phyloP scores from a whole-genome alignment of 2,329 filamentous ascomycete genomes.

The Cadophora malorum region DNA sequence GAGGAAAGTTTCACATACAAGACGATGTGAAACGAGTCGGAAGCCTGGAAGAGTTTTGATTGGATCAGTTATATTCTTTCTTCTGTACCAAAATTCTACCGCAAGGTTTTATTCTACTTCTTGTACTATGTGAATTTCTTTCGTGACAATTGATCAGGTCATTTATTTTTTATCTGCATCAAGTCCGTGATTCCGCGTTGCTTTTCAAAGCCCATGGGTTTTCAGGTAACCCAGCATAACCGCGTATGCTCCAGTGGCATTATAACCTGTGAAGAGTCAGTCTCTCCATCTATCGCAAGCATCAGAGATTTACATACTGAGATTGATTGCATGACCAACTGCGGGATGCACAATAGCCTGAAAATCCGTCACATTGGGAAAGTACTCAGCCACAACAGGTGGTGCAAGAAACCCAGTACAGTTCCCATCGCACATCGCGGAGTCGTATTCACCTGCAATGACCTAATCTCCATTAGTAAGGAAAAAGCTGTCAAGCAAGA shows the following conservation, averaged over 20 bases:
- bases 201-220: slow-evolving; percentile 13
- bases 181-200: background rate
- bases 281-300: background rate
- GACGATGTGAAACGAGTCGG: background rate
- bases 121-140: background rate
- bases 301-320: background rate
- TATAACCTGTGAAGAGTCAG: slow-evolving; percentile 4
- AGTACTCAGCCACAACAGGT: slow-evolving; percentile 26
- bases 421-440: slow-evolving; percentile 36
- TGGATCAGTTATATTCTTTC: background rate
- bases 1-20: background rate
- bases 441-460: slow-evolving; percentile 38
- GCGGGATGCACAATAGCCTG: slow-evolving; percentile 35
- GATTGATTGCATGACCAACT: slow-evolving; percentile 40
- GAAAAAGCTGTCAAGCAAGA: background rate
- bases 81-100: background rate
- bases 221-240: slow-evolving; percentile 28
- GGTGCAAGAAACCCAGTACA: slow-evolving; percentile 38
- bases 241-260: slow-evolving; percentile 29
- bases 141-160: background rate
- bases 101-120: background rate
- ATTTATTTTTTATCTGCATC: background rate
- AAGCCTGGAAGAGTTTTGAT: background rate
- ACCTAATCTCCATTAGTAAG: slow-evolving; percentile 23
- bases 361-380: slow-evolving; percentile 26